A percentile compares a stretch with the other conserved stretches of the same genome.
These are phyloP conservation scores for Fraxinus floribunda DNA, from an alignment of 305 asterid species.

Conservation along the genomic window DNA sequence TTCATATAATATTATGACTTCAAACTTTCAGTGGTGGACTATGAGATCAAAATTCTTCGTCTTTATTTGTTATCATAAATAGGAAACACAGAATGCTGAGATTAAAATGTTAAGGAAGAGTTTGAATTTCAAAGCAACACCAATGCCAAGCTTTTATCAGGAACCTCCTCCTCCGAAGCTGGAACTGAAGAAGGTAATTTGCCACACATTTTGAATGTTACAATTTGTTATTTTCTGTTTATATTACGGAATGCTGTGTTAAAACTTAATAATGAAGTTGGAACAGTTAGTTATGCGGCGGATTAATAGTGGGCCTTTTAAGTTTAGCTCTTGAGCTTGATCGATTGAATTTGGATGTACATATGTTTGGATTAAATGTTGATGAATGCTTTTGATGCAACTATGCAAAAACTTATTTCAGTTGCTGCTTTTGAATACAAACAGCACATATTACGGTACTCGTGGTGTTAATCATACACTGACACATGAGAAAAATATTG, in stretches of 20 bases:
- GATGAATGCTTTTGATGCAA: background rate
- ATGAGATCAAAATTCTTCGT: conserved; percentile 15
- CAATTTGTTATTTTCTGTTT: background rate
- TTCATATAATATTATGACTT: conserved; percentile 1
- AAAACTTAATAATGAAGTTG: background rate
- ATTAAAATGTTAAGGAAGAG: conserved; percentile 75
- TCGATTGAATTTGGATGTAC: background rate
- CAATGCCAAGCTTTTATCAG: conserved; percentile 97
- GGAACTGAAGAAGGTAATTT: conserved; percentile 80
- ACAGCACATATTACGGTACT: background rate
- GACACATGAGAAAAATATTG: background rate
- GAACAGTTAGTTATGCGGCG: background rate
- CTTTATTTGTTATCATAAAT: conserved; percentile 8
- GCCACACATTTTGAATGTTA: background rate
- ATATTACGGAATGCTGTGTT: background rate
- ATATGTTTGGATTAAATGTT: background rate
- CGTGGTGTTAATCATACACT: background rate
- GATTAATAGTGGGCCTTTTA: background rate
- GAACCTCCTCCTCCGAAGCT: conserved; percentile 77
- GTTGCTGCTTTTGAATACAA: background rate
- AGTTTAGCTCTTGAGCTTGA: background rate
- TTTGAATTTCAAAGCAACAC: conserved; percentile 87
- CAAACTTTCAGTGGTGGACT: background rate
- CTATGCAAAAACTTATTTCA: background rate
- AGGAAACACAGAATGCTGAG: conserved; percentile 94